phyloP scores from a whole-genome alignment of 306 rosid species.

The Spatholobus suberectus region DNA sequence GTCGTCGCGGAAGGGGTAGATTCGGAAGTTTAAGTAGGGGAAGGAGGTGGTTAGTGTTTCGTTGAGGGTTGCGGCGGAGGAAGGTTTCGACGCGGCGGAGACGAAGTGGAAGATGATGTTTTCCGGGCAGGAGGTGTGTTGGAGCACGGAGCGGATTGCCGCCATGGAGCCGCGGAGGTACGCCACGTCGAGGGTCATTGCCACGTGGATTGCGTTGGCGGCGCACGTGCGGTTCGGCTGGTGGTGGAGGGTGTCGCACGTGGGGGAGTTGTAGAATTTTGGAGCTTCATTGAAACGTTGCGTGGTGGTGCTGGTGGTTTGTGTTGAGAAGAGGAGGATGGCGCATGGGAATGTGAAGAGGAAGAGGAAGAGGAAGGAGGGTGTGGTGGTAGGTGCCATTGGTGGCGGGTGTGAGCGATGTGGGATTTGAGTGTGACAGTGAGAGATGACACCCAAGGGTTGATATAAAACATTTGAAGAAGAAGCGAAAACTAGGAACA shows the following conservation, averaged over 20 bases:
- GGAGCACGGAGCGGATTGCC: slow-evolving; percentile 82
- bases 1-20: slow-evolving; percentile 67
- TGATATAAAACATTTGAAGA: background rate
- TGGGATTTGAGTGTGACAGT: background rate
- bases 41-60: slow-evolving; percentile 57
- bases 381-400: background rate
- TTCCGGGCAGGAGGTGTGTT: slow-evolving; percentile 91
- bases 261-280: slow-evolving; percentile 77
- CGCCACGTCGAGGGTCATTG: slow-evolving; percentile 86
- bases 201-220: slow-evolving; percentile 62
- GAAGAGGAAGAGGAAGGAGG: background rate
- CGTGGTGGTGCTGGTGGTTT: slow-evolving; percentile 17
- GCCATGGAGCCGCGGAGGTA: slow-evolving; percentile 98
- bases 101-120: slow-evolving; percentile 78
- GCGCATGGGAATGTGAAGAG: background rate
- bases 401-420: background rate
- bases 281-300: slow-evolving; percentile 82
- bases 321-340: slow-evolving; percentile 3
- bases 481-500: background rate
- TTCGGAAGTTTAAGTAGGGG: slow-evolving; percentile 71
- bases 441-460: background rate
- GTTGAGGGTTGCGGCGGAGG: slow-evolving; percentile 34
- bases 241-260: slow-evolving; percentile 48
- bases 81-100: slow-evolving; percentile 50
- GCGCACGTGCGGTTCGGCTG: slow-evolving; percentile 37